Conservation (phyloP, 306 rosid species). For the Citrullus colocynthis region DNA sequence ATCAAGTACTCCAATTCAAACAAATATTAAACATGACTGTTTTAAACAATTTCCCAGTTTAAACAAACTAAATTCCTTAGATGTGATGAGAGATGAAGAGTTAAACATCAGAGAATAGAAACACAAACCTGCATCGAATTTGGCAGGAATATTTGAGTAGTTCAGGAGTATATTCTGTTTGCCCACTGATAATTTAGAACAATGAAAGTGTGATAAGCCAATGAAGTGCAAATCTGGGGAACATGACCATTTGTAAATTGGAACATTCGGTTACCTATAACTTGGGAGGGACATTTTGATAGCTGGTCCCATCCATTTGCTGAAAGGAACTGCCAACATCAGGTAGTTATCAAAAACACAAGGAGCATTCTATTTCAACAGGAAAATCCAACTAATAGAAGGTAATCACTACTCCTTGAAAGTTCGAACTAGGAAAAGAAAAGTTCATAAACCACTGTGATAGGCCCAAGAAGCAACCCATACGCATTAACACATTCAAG, state of each 20-base stretch:
- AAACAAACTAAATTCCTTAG: background rate
- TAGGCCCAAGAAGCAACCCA: background rate
- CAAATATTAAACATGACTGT: background rate
- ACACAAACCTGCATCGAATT: conserved; percentile 60
- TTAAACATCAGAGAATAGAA: background rate
- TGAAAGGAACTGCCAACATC: conserved; percentile 31
- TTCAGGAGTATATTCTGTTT: conserved; percentile 43
- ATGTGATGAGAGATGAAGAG: background rate
- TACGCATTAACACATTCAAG: background rate
- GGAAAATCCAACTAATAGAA: background rate
- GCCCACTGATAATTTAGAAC: conserved; percentile 47
- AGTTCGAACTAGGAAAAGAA: background rate
- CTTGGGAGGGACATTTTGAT: conserved; percentile 81
- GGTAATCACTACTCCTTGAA: background rate
- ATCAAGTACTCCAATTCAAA: background rate
- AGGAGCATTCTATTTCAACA: background rate
- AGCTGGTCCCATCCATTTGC: conserved; percentile 60
- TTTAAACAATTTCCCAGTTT: background rate
- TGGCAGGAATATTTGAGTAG: conserved; percentile 83
- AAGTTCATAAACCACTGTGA: background rate
- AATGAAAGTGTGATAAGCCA: conserved; percentile 7
- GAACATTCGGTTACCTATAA: conserved; percentile 44
- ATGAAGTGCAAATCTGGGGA: background rate
- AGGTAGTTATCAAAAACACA: background rate
- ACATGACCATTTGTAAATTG: background rate